Percentiles rank a stretch among this genome's conserved stretches.
phyloP scores from a whole-genome alignment of 176 grass and related monocot species.

The sorghum (Sorghum bicolor) region DNA sequence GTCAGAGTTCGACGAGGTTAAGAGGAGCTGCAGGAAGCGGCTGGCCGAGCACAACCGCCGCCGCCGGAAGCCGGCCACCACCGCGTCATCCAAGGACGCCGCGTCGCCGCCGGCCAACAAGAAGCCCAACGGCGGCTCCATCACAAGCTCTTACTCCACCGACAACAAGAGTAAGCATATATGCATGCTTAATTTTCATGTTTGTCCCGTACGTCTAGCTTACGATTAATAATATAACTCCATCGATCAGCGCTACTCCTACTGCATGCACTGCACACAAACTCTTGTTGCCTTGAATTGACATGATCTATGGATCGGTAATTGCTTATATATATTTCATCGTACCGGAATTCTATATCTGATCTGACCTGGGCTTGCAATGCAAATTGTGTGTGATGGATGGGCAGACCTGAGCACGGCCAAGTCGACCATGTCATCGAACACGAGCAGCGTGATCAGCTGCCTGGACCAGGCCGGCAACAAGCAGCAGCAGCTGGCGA shows the following conservation, averaged over 20 bases:
- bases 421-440: conserved; percentile 55
- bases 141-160: conserved; percentile 28
- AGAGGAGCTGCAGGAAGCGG: conserved; percentile 75
- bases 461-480: conserved; percentile 37
- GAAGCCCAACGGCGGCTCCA: conserved; percentile 30
- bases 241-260: neutral
- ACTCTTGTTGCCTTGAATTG: neutral
- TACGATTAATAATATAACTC: neutral
- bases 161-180: conserved; percentile 28
- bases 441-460: conserved; percentile 53
- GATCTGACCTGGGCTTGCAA: neutral
- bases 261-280: too few species aligned
- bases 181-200: neutral
- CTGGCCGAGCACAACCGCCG: conserved; percentile 84
- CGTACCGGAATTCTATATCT: too few species aligned
- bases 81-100: conserved; percentile 10
- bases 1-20: conserved; percentile 67
- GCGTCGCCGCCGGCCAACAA: conserved; percentile 11
- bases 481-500: conserved; percentile 17
- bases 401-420: conserved; percentile 13
- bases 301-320: neutral
- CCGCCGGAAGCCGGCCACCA: conserved; percentile 54
- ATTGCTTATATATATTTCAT: too few species aligned
- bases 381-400: neutral
- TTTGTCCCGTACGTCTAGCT: neutral